These are phyloP conservation scores for Ballota nigra DNA, from an alignment of 257 asterid species.

Conservation along the genomic window DNA sequence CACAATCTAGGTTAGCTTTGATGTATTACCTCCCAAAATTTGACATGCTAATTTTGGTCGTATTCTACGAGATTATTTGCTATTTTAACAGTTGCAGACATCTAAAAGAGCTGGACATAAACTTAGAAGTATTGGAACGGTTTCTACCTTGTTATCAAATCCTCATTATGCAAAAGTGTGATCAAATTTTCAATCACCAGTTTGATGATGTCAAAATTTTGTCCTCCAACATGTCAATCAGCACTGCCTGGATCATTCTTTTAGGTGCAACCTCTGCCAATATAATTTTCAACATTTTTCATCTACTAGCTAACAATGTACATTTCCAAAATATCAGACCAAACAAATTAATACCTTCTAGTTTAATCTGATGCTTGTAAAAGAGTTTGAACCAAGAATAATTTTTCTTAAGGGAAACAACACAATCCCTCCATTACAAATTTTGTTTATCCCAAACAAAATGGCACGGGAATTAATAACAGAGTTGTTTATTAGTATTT, in stretches of 20 bases:
- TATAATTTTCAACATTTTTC: too few species aligned
- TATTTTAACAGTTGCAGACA: not conserved
- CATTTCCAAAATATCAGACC: not conserved
- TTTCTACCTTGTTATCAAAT: not conserved
- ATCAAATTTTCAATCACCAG: not conserved
- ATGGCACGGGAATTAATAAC: too few species aligned
- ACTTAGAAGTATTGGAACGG: not conserved
- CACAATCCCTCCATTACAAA: too few species aligned
- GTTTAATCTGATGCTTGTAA: not conserved
- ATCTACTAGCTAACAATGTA: not conserved
- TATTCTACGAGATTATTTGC: not conserved
- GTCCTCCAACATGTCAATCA: not conserved
- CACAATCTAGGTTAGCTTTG: not conserved
- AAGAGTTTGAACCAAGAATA: not conserved
- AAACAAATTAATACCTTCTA: not conserved
- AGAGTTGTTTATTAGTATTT: too few species aligned
- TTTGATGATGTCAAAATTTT: too few species aligned
- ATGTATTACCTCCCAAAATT: not conserved
- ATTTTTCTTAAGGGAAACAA: not conserved
- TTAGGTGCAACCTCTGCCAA: not conserved
- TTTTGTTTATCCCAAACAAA: too few species aligned
- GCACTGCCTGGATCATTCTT: not conserved
- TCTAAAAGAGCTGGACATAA: not conserved
- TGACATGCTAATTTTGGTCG: not conserved
- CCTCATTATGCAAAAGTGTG: not conserved